Evolutionary conservation across 768 basidiomycete species (phyloP), one percentile per base, ranked within the genome.

Genomic region (Lactarius deliciosus): DNA sequence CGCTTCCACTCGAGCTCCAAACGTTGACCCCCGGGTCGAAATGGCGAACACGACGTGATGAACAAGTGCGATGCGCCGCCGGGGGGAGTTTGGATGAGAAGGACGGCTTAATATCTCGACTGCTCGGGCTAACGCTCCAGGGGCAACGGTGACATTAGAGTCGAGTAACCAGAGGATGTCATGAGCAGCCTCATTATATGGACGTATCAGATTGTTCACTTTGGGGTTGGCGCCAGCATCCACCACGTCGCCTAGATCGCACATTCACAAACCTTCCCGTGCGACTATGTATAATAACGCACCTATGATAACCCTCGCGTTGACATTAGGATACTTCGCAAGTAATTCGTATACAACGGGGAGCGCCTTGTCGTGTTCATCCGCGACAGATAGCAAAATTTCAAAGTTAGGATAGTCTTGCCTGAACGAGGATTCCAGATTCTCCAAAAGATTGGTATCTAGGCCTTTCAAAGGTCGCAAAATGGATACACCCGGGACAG

Each of bases 131-230:
- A 99, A 85, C 13, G 94, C 90, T 18, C 88, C 88, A 0, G 88
- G 82, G 55, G 86, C 85, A 28, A 89, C 87, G 65, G 87, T 84
- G 61, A 98, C 85, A 70, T 96, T 96, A 20, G 96, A 97, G 76
- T 99, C 97, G 58, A 98, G 82, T 36, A 98, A 90, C 96, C 96
- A 99, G 60, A 98, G 79, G 59, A 98, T 91, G 73, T 98, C 94
- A 74, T 97, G 81, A 63, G 82, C 79, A 0, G 96, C 97, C 73
- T 85, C 79, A 53, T 82, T 81, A 75, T 95, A 98, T 16, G 96
- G 84, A 40, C 87, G 87, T 68, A 95, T 82, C 56, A 99, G 87
- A 76, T 98, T 98, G 80, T 98, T 98, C 72, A 98, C 90, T 81
- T 98, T 98, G 0, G 97, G 97, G 72, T 99, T 99, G 38, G 93